phyloP scores from a whole-genome alignment of 176 grass and related monocot genomes.

The Poa pratensis region DNA sequence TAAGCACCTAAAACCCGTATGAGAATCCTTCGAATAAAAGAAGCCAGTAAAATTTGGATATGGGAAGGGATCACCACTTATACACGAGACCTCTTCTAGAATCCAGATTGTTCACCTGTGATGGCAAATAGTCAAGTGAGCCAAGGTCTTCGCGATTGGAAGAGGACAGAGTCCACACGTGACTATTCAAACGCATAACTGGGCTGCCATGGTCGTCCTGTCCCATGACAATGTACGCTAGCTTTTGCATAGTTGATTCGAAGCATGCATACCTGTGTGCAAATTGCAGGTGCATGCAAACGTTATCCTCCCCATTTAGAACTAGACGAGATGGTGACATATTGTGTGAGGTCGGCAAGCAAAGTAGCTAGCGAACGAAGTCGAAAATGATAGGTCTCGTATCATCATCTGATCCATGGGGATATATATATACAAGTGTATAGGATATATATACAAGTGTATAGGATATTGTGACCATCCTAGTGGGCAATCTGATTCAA shows the following conservation, averaged over 20 bases:
- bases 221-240: not conserved
- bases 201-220: not conserved
- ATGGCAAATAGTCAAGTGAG: constrained; percentile 4
- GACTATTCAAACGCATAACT: not conserved
- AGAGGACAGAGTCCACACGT: not conserved
- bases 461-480: not conserved
- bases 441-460: too few species aligned
- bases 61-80: not conserved
- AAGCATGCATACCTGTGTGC: not conserved
- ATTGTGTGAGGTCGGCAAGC: constrained; percentile 53
- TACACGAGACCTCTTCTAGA: not conserved
- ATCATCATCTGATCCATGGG: not conserved
- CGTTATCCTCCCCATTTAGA: not conserved
- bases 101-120: not conserved
- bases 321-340: constrained; percentile 12
- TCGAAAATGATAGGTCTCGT: not conserved
- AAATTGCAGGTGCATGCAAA: not conserved
- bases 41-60: not conserved
- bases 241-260: constrained; percentile 6
- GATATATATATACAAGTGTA: not conserved
- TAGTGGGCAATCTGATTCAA: constrained; percentile 20
- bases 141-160: not conserved
- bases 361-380: constrained; percentile 40
- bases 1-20: not conserved
- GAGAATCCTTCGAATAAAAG: not conserved